phyloP scores from a whole-genome alignment of 192 early-diverging fungal genomes.

The Coemansia sp. region DNA sequence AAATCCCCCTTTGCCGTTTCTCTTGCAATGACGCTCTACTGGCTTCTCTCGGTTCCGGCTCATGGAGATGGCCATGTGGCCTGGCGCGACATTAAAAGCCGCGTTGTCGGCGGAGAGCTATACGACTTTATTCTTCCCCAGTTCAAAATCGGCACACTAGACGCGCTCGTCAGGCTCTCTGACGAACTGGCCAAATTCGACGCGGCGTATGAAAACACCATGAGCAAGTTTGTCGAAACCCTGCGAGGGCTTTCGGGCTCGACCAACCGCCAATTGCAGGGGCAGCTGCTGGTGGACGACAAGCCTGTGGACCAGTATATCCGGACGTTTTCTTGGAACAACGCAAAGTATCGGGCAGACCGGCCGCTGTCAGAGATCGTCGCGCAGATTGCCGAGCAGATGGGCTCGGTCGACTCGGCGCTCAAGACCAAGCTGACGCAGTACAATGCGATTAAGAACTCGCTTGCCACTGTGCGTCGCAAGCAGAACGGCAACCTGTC shows the following conservation, averaged over 20 bases:
- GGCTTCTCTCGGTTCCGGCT: constrained; percentile 83
- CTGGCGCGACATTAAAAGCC: constrained; percentile 38
- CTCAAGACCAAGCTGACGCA: constrained; percentile 89
- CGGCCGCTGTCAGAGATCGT: constrained; percentile 84
- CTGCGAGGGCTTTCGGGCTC: constrained; percentile 61
- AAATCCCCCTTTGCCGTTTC: too few relatives aligned
- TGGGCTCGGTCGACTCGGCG: constrained; percentile 77
- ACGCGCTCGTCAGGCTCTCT: constrained; percentile 87
- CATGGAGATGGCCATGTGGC: constrained; percentile 65
- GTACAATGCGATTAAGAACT: constrained; percentile 81
- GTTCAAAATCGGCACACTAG: constrained; percentile 86
- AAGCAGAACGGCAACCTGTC: constrained; percentile 87
- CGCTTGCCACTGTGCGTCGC: constrained; percentile 75
- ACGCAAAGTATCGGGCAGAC: constrained; percentile 92
- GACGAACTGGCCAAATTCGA: constrained; percentile 93
- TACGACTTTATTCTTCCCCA: constrained; percentile 81
- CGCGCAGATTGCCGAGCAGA: constrained; percentile 76
- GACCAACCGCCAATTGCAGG: constrained; percentile 7
- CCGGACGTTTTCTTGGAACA: constrained; percentile 90
- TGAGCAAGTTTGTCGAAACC: constrained; percentile 81
- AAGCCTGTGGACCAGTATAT: constrained; percentile 85
- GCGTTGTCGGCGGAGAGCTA: constrained; percentile 73
- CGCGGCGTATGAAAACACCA: constrained; percentile 66
- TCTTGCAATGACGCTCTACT: constrained; percentile 54
- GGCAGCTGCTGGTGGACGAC: constrained; percentile 28